phyloP scores from a whole-genome alignment of 371 early-diverging fungal genomes.

The Mucor indicus region DNA sequence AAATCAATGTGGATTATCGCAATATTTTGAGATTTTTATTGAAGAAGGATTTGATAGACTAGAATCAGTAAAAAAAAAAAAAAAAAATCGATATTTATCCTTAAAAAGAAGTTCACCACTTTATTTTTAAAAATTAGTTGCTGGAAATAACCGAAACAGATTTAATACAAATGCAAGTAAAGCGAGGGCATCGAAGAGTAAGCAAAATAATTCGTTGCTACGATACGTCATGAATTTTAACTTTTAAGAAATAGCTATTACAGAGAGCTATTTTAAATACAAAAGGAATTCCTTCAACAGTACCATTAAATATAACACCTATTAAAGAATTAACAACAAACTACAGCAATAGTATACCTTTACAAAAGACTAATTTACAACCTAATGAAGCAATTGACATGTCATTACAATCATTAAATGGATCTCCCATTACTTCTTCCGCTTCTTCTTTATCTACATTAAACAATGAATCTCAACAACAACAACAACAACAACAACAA shows the following conservation, averaged over 20 bases:
- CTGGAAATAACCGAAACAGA: constrained; percentile 50
- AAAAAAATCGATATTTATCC: background rate
- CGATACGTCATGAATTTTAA: background rate
- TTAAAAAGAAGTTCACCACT: background rate
- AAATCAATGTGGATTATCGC: constrained; percentile 21
- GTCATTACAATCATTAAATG: background rate
- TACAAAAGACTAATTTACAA: background rate
- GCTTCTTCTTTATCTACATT: background rate
- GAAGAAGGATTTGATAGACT: constrained; percentile 45
- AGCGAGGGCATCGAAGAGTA: constrained; percentile 54
- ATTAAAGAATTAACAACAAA: background rate
- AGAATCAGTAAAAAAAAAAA: constrained; percentile 31
- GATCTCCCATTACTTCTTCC: background rate
- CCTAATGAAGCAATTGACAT: background rate
- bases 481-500: background rate
- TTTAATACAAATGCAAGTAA: constrained; percentile 46
- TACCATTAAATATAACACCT: constrained; percentile 22
- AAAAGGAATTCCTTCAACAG: constrained; percentile 24
- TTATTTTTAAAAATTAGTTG: constrained; percentile 20
- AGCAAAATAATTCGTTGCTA: background rate
- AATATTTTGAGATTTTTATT: constrained; percentile 31
- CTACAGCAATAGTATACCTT: background rate
- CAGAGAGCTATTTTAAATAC: constrained; percentile 37
- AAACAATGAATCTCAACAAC: background rate
- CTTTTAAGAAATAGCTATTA: constrained; percentile 22